Percentiles rank a stretch among this genome's conserved stretches.
These are phyloP conservation scores for Fusarium pseudograminearum DNA, from an alignment of 2,329 filamentous ascomycete genomes.

Conservation along the genomic window DNA sequence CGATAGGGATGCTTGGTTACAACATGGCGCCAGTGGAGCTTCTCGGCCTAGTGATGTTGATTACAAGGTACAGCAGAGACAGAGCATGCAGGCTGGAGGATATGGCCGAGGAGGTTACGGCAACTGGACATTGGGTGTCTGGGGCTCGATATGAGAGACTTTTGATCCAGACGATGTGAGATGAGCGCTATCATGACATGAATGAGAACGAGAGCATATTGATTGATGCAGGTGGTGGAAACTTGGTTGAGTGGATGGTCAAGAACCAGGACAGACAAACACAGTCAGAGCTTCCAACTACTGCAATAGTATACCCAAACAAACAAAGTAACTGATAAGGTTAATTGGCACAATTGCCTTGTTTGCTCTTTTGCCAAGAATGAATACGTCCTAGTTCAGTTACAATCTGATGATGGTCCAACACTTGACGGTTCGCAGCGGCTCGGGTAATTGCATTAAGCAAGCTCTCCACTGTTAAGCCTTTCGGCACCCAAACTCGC, in stretches of 20 bases:
- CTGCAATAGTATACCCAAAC: conserved; percentile 1
- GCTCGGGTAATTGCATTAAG: conserved; percentile 52
- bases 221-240: not conserved
- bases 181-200: conserved; percentile 13
- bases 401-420: conserved; percentile 11
- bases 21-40: conserved; percentile 73
- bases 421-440: conserved; percentile 20
- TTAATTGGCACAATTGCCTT: conserved; percentile 4
- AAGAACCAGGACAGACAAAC: not conserved
- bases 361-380: conserved; percentile 10
- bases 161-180: conserved; percentile 8
- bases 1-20: conserved; percentile 77
- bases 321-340: not conserved
- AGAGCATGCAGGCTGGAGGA: conserved; percentile 72
- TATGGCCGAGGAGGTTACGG: conserved; percentile 56
- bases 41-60: conserved; percentile 70
- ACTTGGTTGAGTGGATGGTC: not conserved
- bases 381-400: not conserved
- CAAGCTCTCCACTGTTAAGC: conserved; percentile 37
- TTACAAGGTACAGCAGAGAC: conserved; percentile 67
- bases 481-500: conserved; percentile 25
- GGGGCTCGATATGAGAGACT: conserved; percentile 63
- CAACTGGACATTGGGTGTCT: conserved; percentile 72
- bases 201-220: not conserved
- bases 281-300: conserved; percentile 27